Conservation (phyloP, 2,329 filamentous ascomycete genomes). For the Rutstroemia sp. region DNA sequence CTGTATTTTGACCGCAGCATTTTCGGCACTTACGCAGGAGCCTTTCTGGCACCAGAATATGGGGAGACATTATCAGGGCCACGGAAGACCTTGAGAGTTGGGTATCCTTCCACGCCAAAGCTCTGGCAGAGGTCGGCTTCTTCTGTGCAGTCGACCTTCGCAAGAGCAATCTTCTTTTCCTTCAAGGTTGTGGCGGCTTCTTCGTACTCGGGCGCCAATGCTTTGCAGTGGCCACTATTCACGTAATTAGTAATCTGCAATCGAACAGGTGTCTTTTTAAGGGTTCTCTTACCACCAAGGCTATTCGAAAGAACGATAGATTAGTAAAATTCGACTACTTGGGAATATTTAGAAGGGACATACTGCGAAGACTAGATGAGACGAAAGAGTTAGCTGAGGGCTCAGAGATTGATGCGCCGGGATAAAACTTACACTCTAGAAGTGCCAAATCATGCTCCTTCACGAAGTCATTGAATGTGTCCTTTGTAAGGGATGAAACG, state of each 20-base stretch:
- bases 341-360: constrained; percentile 52
- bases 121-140: constrained; percentile 86
- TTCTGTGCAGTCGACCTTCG: constrained; percentile 91
- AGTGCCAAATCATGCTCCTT: constrained; percentile 82
- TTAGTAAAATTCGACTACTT: constrained; percentile 22
- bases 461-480: constrained; percentile 82
- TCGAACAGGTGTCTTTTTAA: constrained; percentile 16
- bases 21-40: constrained; percentile 51
- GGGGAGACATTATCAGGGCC: constrained; percentile 72
- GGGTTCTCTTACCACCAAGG: constrained; percentile 30
- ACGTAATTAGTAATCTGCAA: constrained; percentile 22
- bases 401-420: neutral
- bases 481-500: constrained; percentile 76
- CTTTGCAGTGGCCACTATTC: constrained; percentile 82
- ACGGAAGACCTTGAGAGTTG: constrained; percentile 98
- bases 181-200: constrained; percentile 76
- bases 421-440: constrained; percentile 71
- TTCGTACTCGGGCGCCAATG: constrained; percentile 88
- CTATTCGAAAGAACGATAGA: constrained; percentile 17
- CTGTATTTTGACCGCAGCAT: neutral
- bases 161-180: constrained; percentile 79
- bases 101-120: constrained; percentile 93
- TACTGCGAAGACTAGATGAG: constrained; percentile 71
- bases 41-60: constrained; percentile 86
- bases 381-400: constrained; percentile 15